Conservation (phyloP, 1,284 basidiomycete genomes). For the Ustilago curta region DNA sequence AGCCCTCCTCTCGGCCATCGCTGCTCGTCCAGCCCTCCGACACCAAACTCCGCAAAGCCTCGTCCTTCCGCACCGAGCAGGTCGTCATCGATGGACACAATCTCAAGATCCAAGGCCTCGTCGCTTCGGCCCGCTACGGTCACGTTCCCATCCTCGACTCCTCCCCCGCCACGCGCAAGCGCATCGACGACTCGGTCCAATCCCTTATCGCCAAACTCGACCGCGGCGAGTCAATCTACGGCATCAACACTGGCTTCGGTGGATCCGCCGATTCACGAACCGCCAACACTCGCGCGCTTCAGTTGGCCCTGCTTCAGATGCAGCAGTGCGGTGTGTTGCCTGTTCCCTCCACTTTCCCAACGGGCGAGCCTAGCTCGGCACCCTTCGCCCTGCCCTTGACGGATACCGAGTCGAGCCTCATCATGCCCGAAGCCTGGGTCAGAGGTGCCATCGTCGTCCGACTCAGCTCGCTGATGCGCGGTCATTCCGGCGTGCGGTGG, state of each 20-base stretch:
- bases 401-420: slow-evolving; percentile 42
- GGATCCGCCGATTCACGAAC: slow-evolving; percentile 62
- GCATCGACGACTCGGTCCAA: slow-evolving; percentile 58
- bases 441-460: slow-evolving; percentile 86
- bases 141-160: slow-evolving; percentile 54
- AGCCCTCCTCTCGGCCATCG: slow-evolving; percentile 15
- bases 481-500: slow-evolving; percentile 86
- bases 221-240: slow-evolving; percentile 60
- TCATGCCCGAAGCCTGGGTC: slow-evolving; percentile 83
- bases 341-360: slow-evolving; percentile 51
- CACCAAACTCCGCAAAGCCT: slow-evolving; percentile 49
- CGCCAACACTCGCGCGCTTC: slow-evolving; percentile 56
- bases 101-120: slow-evolving; percentile 55
- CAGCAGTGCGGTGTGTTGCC: slow-evolving; percentile 63
- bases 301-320: slow-evolving; percentile 62
- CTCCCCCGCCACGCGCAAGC: slow-evolving; percentile 43
- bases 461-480: slow-evolving; percentile 78
- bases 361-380: slow-evolving; percentile 49
- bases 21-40: slow-evolving; percentile 38
- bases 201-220: slow-evolving; percentile 54
- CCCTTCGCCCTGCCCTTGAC: slow-evolving; percentile 49
- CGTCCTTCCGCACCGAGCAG: slow-evolving; percentile 45
- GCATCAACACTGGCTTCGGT: slow-evolving; percentile 63
- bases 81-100: slow-evolving; percentile 56
- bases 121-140: slow-evolving; percentile 54